Evolutionary conservation across 139 green algal species (phyloP).

Genomic region (Chlorella sorokiniana): DNA sequence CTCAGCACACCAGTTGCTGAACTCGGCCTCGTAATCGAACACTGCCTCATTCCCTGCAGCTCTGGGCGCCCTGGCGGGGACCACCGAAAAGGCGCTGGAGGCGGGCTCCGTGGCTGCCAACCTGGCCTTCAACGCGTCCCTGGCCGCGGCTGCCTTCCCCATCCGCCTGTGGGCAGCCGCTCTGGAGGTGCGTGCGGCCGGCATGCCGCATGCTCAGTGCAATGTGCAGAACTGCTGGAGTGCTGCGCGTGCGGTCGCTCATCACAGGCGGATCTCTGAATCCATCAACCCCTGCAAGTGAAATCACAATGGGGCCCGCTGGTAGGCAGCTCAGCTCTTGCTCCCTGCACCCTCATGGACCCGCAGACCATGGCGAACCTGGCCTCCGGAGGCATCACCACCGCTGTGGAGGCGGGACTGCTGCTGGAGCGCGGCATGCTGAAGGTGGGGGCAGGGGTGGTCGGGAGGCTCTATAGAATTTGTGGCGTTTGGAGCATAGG

Average conservation of each 20-base stretch:
- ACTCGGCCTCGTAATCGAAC: neutral
- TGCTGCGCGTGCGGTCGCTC: too few species aligned
- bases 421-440: conserved; percentile 1
- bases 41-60: conserved; percentile 13
- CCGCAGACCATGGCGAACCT: neutral
- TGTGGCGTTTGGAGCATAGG: too few species aligned
- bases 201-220: neutral
- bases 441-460: too few species aligned
- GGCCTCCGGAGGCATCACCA: neutral
- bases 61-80: neutral
- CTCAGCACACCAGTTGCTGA: neutral
- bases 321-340: neutral
- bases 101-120: neutral
- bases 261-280: too few species aligned
- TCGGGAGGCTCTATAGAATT: too few species aligned
- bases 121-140: neutral
- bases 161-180: neutral
- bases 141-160: neutral
- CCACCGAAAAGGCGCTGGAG: neutral
- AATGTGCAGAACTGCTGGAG: too few species aligned
- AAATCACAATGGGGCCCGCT: too few species aligned
- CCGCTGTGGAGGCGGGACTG: neutral
- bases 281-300: too few species aligned
- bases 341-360: neutral
- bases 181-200: neutral